Evolutionary conservation across 2,329 filamentous ascomycete species (phyloP).

Genomic region (Aureobasidium lini): DNA sequence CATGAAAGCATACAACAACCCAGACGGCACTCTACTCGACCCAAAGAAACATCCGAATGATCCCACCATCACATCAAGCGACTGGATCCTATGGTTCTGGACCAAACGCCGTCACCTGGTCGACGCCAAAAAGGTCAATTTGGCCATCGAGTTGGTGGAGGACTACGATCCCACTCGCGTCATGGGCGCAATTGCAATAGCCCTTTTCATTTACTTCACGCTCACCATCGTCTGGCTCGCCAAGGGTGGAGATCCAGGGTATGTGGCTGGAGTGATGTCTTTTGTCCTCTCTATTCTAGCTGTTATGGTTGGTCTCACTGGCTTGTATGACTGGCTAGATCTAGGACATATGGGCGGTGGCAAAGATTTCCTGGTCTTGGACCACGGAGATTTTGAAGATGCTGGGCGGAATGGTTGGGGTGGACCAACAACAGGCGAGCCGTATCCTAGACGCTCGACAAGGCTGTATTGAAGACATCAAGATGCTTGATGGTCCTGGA

Average conservation of each 20-base stretch:
- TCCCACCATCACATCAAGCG: neutral
- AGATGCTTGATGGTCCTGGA: too few relatives aligned
- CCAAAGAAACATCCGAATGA: neutral
- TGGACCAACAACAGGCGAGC: too few relatives aligned
- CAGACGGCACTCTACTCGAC: neutral
- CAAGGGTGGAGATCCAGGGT: neutral
- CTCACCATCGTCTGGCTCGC: neutral
- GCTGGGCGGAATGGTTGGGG: neutral
- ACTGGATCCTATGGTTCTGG: neutral
- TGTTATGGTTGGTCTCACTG: constrained; percentile 2
- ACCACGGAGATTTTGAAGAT: neutral
- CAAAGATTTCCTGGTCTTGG: neutral
- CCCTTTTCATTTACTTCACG: neutral
- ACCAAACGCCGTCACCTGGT: neutral
- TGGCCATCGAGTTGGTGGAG: neutral
- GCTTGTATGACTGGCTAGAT: constrained; percentile 2
- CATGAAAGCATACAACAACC: constrained; percentile 2
- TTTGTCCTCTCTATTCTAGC: neutral
- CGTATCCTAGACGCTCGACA: too few relatives aligned
- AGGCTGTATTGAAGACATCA: too few relatives aligned
- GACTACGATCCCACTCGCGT: neutral
- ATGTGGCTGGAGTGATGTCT: constrained; percentile 6
- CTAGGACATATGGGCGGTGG: constrained; percentile 8
- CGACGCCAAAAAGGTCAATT: neutral
- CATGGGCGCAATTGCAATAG: neutral